Evolutionary conservation across 2,329 filamentous ascomycete species (phyloP).

Genomic region (Alternaria hordeiaustralica): DNA sequence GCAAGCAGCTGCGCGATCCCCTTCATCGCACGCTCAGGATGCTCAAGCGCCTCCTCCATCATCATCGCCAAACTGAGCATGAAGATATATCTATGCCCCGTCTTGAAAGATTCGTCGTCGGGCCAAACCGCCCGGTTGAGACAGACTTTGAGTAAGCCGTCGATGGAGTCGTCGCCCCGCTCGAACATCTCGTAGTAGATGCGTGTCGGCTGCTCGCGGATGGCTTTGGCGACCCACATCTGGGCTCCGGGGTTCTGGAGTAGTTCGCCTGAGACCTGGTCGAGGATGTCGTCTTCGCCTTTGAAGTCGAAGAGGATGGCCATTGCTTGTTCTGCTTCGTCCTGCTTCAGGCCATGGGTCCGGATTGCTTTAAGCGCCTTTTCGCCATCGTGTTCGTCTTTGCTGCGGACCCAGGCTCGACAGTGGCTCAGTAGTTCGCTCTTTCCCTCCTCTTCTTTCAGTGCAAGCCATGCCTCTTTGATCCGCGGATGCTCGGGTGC

Average conservation of each 20-base stretch:
- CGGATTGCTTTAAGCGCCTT: constrained; percentile 43
- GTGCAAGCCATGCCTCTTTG: constrained; percentile 49
- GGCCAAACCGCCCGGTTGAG: constrained; percentile 53
- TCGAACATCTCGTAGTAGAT: constrained; percentile 54
- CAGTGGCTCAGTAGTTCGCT: constrained; percentile 44
- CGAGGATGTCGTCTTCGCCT: constrained; percentile 51
- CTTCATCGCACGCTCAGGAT: constrained; percentile 66
- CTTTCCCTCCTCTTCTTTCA: constrained; percentile 49
- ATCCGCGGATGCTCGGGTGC: constrained; percentile 51
- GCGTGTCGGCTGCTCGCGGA: constrained; percentile 49
- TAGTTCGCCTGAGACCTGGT: constrained; percentile 49
- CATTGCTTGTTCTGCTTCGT: constrained; percentile 51
- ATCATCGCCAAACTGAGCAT: constrained; percentile 83
- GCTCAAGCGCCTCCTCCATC: constrained; percentile 87
- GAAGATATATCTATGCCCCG: constrained; percentile 65
- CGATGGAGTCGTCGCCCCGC: constrained; percentile 55
- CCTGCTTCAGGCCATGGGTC: constrained; percentile 40
- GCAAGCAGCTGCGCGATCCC: constrained; percentile 65
- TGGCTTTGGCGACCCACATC: constrained; percentile 46
- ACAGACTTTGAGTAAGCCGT: constrained; percentile 51
- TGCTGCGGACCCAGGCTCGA: constrained; percentile 42
- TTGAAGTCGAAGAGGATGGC: constrained; percentile 51
- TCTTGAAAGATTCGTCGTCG: constrained; percentile 52
- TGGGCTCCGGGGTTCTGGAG: constrained; percentile 48
- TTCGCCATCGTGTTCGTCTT: constrained; percentile 50